Percentiles rank a stretch among this genome's conserved stretches.
phyloP scores from a whole-genome alignment of 768 basidiomycete genomes.

The Trametes sanguinea region DNA sequence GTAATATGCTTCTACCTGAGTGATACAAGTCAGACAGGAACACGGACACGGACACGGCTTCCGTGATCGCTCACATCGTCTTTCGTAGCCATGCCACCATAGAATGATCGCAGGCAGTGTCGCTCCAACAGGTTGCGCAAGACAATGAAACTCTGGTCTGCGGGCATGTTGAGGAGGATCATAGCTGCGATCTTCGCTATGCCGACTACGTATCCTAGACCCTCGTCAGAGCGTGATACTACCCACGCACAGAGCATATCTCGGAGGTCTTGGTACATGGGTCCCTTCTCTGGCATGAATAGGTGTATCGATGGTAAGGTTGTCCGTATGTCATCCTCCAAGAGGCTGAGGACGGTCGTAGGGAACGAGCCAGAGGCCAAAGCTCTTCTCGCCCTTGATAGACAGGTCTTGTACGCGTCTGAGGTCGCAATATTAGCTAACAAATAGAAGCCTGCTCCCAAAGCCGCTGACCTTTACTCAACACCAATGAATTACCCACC shows the following conservation, averaged over 20 bases:
- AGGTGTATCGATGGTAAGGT: conserved; percentile 81
- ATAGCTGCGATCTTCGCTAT: conserved; percentile 80
- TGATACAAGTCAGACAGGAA: conserved; percentile 22
- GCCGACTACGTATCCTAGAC: conserved; percentile 71
- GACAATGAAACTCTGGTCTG: conserved; percentile 72
- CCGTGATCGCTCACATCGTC: conserved; percentile 68
- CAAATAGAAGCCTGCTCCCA: conserved; percentile 1
- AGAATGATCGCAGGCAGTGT: conserved; percentile 85
- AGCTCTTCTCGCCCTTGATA: conserved; percentile 73
- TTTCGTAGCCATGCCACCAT: conserved; percentile 64
- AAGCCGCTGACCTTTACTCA: conserved; percentile 67
- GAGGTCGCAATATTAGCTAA: neutral
- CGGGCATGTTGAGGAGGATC: conserved; percentile 81
- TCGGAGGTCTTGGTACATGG: conserved; percentile 78
- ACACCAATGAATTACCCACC: conserved; percentile 79
- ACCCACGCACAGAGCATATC: conserved; percentile 89
- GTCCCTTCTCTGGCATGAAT: conserved; percentile 75
- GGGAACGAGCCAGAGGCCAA: conserved; percentile 69
- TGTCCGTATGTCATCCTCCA: conserved; percentile 73
- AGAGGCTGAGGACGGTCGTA: conserved; percentile 53
- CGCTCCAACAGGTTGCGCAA: conserved; percentile 86
- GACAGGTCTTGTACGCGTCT: conserved; percentile 75
- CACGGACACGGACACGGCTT: conserved; percentile 16
- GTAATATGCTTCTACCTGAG: conserved; percentile 87
- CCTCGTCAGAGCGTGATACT: conserved; percentile 81